A percentile compares a stretch with the other conserved stretches of the same genome.
phyloP scores from a whole-genome alignment of 139 green algal genomes.

The Bryopsis sp. region DNA sequence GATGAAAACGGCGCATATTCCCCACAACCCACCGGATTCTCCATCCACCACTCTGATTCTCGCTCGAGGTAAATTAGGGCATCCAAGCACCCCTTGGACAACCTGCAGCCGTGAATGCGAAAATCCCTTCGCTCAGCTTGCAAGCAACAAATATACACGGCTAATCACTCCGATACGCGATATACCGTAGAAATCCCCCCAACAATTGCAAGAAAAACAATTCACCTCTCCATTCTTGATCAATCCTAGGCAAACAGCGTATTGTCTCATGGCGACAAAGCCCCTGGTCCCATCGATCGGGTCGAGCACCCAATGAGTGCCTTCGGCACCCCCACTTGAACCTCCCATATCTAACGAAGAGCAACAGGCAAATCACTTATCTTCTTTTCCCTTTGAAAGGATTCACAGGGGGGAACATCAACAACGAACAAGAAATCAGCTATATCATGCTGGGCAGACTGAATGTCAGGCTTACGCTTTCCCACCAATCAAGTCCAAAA shows the following conservation, averaged over 20 bases:
- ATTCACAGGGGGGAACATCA: too few relatives aligned
- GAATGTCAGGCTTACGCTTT: not conserved
- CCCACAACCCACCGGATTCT: conserved; percentile 18
- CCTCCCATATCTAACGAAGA: conserved; percentile 63
- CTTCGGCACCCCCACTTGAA: conserved; percentile 52
- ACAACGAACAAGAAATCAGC: not conserved
- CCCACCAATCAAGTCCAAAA: conserved; percentile 51
- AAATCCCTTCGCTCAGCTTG: too few relatives aligned
- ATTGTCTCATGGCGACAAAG: conserved; percentile 92
- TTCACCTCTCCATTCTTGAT: conserved; percentile 57
- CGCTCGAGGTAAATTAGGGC: conserved; percentile 83
- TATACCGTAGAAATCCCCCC: too few relatives aligned
- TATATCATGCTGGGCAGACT: not conserved
- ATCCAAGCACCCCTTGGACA: conserved; percentile 84
- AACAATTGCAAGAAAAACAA: not conserved
- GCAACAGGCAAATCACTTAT: too few relatives aligned
- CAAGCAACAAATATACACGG: too few relatives aligned
- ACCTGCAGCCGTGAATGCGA: conserved; percentile 29
- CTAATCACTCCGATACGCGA: too few relatives aligned
- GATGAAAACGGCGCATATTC: too few relatives aligned
- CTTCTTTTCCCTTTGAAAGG: too few relatives aligned
- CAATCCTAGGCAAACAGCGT: conserved; percentile 86
- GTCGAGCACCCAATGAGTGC: conserved; percentile 87
- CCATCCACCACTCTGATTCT: conserved; percentile 48
- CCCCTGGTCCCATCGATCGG: conserved; percentile 89